Conservation (phyloP, 2,329 filamentous ascomycete genomes). For the Penicillium vulpinum region DNA sequence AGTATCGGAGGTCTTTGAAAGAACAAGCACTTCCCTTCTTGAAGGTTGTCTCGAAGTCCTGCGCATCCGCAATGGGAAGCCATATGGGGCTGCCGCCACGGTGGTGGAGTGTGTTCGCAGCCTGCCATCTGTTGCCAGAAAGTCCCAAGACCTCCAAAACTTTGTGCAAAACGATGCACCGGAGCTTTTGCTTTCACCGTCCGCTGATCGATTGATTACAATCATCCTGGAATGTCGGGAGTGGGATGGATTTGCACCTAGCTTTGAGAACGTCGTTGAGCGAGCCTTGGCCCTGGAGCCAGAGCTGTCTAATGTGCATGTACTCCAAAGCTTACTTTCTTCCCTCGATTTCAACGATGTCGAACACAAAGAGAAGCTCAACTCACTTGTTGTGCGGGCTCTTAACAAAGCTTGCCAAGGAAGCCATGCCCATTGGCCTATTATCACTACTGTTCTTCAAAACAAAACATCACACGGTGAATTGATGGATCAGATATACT, state of each 20-base stretch:
- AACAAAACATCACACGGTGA: slow-evolving; percentile 38
- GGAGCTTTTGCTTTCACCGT: slow-evolving; percentile 66
- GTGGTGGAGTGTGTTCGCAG: slow-evolving; percentile 55
- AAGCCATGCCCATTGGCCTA: slow-evolving; percentile 39
- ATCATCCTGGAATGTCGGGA: slow-evolving; percentile 61
- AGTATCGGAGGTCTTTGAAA: slow-evolving; percentile 38
- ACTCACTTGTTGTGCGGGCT: slow-evolving; percentile 37
- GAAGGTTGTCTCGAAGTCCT: slow-evolving; percentile 53
- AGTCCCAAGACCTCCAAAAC: slow-evolving; percentile 45
- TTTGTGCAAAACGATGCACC: slow-evolving; percentile 60
- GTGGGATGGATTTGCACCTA: slow-evolving; percentile 42
- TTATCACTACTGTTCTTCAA: slow-evolving; percentile 40
- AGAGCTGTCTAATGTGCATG: slow-evolving; percentile 33
- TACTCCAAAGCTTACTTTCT: slow-evolving; percentile 42
- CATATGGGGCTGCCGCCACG: slow-evolving; percentile 63
- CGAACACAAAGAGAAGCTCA: slow-evolving; percentile 36
- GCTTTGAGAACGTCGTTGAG: slow-evolving; percentile 40
- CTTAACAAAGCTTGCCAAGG: slow-evolving; percentile 39
- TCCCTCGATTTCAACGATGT: slow-evolving; percentile 41
- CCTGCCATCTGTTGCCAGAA: slow-evolving; percentile 43
- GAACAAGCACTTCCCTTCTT: slow-evolving; percentile 43
- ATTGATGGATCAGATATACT: slow-evolving; percentile 38
- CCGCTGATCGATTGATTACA: slow-evolving; percentile 64
- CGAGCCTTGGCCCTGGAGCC: slow-evolving; percentile 35
- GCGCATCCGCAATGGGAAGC: slow-evolving; percentile 61